phyloP scores from a whole-genome alignment of 345 rosid species.

The Lepidium sativum region DNA sequence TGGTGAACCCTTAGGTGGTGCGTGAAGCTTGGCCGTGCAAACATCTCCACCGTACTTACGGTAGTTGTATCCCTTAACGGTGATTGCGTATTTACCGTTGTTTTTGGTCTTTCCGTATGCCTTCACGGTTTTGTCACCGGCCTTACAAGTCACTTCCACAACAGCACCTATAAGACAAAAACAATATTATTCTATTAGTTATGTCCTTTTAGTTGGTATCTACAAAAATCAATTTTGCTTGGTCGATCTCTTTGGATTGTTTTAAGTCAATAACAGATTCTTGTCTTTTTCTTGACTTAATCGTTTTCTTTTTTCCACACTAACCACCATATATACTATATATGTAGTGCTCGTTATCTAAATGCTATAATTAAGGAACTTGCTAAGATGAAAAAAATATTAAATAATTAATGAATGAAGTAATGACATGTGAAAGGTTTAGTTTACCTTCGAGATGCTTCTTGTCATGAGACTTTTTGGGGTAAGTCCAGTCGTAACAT shows the following conservation, averaged over 20 bases:
- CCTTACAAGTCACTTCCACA: constrained; percentile 62
- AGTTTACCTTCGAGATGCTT: constrained; percentile 71
- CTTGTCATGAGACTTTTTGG: constrained; percentile 50
- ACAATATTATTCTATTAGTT: background rate
- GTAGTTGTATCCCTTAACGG: constrained; percentile 48
- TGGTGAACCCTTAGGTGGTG: constrained; percentile 43
- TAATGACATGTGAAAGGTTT: background rate
- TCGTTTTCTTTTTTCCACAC: constrained; percentile 23
- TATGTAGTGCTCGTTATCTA: background rate
- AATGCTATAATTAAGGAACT: background rate
- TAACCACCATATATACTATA: constrained; percentile 15
- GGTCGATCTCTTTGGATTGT: constrained; percentile 12
- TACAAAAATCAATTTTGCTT: constrained; percentile 3
- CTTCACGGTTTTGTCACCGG: constrained; percentile 41
- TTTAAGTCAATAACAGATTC: constrained; percentile 25
- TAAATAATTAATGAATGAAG: background rate
- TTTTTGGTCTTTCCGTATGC: constrained; percentile 61
- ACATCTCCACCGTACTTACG: constrained; percentile 46
- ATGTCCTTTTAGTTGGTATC: constrained; percentile 19
- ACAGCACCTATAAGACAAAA: constrained; percentile 45
- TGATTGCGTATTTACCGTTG: constrained; percentile 62
- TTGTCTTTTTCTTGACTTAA: constrained; percentile 16
- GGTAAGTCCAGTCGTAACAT: constrained; percentile 35
- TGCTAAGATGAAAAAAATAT: background rate
- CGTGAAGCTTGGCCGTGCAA: constrained; percentile 60